These are phyloP conservation scores for Fusarium equiseti DNA, from an alignment of 2,329 filamentous ascomycete genomes.

Conservation along the genomic window DNA sequence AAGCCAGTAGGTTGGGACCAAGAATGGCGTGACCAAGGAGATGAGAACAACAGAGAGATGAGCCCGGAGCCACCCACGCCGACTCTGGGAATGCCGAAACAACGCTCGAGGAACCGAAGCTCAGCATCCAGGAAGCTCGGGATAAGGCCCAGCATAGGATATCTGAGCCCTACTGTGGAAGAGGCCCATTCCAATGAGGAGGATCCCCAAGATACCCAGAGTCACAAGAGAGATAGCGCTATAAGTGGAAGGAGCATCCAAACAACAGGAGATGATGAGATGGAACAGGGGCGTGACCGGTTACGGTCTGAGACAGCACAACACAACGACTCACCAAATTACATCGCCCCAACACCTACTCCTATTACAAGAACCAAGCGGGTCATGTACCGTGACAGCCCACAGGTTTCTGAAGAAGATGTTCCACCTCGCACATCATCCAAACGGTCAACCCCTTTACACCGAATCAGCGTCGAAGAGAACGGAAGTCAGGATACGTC, in stretches of 20 bases:
- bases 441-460: slow-evolving; percentile 14
- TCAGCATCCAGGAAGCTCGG: slow-evolving; percentile 40
- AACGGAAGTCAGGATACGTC: neutral
- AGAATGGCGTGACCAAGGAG: slow-evolving; percentile 37
- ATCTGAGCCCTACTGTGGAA: slow-evolving; percentile 51
- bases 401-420: slow-evolving; percentile 39
- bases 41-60: slow-evolving; percentile 26
- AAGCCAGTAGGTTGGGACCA: slow-evolving; percentile 53
- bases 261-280: neutral
- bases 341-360: neutral
- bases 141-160: slow-evolving; percentile 41
- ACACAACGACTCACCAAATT: neutral
- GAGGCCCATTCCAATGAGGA: slow-evolving; percentile 45
- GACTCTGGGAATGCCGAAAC: slow-evolving; percentile 43
- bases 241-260: neutral
- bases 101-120: slow-evolving; percentile 41
- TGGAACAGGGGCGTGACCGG: neutral
- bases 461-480: neutral
- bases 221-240: neutral
- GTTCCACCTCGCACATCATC: slow-evolving; percentile 50
- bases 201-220: neutral
- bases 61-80: slow-evolving; percentile 57
- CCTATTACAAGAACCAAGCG: neutral
- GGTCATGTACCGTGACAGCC: slow-evolving; percentile 5
- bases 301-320: neutral